These are phyloP conservation scores for Micractinium conductrix DNA, from an alignment of 139 green algal genomes.

Conservation along the genomic window DNA sequence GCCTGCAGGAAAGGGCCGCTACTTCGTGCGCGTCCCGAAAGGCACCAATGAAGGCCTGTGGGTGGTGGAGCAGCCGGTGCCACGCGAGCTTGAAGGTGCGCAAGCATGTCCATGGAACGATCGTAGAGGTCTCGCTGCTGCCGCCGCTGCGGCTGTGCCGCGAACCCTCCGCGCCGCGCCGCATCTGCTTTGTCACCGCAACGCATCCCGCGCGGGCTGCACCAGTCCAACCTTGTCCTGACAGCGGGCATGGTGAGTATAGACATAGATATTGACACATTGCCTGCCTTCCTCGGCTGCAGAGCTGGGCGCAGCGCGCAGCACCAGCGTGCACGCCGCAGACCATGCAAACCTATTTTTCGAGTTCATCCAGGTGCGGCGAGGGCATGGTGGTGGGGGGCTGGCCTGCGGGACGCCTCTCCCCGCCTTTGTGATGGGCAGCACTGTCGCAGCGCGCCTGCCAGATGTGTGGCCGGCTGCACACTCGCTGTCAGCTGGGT, in stretches of 20 bases:
- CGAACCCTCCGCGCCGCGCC: no score
- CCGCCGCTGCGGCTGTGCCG: no score
- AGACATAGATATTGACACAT: no score
- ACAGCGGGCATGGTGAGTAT: no score
- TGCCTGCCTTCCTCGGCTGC: background rate
- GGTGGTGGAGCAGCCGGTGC: slow-evolving; percentile 29
- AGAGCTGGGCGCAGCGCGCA: background rate
- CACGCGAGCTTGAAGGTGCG: background rate
- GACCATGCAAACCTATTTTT: slow-evolving; percentile 53
- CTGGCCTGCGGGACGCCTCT: no score
- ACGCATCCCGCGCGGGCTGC: no score
- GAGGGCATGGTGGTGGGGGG: background rate
- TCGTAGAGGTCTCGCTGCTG: no score
- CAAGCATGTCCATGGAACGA: no score
- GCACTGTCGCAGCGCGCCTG: background rate
- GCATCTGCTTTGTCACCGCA: no score
- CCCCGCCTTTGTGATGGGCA: no score
- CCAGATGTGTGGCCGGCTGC: background rate
- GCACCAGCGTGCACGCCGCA: background rate
- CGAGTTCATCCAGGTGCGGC: slow-evolving; percentile 46
- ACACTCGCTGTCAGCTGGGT: background rate
- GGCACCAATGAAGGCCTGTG: slow-evolving; percentile 46
- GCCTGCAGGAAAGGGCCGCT: slow-evolving; percentile 79
- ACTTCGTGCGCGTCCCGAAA: slow-evolving; percentile 81
- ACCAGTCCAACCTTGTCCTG: no score